Percentiles rank a stretch among this genome's conserved stretches.
Conservation (phyloP, 2,329 filamentous ascomycete genomes). For the Juglanconis sp. region DNA sequence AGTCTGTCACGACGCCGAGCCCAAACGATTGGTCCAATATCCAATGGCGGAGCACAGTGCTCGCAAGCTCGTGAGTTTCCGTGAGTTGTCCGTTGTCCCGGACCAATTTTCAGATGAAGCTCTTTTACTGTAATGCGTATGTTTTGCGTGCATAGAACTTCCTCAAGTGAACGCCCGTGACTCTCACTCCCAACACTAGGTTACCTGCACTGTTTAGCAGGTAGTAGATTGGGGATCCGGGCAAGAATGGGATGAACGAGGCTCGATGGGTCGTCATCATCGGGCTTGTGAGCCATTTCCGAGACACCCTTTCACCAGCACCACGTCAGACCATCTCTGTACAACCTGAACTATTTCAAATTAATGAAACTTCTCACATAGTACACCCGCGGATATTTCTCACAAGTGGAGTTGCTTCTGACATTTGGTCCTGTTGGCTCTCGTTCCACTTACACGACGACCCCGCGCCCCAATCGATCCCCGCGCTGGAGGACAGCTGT, state of each 20-base stretch:
- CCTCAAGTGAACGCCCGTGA: not conserved
- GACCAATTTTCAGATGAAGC: not conserved
- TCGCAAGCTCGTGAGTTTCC: not conserved
- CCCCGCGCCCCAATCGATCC: not conserved
- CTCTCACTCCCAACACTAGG: no score
- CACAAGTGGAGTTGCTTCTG: not conserved
- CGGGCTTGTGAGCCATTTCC: no score
- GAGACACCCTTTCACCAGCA: no score
- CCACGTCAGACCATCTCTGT: no score
- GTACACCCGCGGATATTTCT: not conserved
- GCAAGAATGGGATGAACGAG: not conserved
- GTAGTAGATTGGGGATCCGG: not conserved
- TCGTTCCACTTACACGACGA: slow-evolving; percentile 3
- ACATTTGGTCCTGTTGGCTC: not conserved
- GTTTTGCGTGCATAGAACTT: not conserved
- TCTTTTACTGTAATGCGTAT: not conserved
- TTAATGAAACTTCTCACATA: no score
- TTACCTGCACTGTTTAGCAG: not conserved
- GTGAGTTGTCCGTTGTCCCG: no score
- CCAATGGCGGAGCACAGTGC: no score
- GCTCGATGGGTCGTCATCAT: not conserved
- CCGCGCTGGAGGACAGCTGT: not conserved
- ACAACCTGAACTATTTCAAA: no score
- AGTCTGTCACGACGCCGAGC: not conserved
- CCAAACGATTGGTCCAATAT: not conserved